A percentile compares a stretch with the other conserved stretches of the same genome.
Evolutionary conservation across 2,329 filamentous ascomycete species (phyloP).

Genomic region (Plectosphaerella sp.): DNA sequence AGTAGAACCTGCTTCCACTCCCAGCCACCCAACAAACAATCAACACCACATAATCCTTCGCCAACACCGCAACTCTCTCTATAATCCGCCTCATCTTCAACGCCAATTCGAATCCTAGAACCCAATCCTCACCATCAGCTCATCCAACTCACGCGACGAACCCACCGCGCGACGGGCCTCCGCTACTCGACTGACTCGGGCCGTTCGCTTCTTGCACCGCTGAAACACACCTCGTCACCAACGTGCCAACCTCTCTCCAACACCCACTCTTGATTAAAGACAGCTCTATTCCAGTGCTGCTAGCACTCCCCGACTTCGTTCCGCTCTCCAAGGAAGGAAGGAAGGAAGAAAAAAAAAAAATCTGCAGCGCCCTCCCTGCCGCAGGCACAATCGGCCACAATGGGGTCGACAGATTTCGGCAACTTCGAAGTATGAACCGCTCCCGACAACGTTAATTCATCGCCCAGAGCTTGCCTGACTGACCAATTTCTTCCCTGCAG

Average conservation of each 20-base stretch:
- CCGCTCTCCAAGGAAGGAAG: background rate
- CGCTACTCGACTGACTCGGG: background rate
- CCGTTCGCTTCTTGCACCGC: background rate
- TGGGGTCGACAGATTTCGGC: constrained; percentile 59
- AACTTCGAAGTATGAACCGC: constrained; percentile 49
- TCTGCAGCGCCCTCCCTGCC: background rate
- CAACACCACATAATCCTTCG: too few species aligned
- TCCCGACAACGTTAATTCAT: background rate
- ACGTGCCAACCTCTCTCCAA: background rate
- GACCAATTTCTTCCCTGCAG: constrained; percentile 37
- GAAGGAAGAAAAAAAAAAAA: background rate
- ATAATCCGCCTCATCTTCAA: too few species aligned
- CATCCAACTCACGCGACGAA: too few species aligned
- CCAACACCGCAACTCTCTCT: too few species aligned
- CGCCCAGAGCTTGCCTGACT: constrained; percentile 8
- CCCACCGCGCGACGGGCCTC: too few species aligned
- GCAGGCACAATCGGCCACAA: constrained; percentile 24
- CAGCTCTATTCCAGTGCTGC: background rate
- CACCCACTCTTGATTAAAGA: background rate
- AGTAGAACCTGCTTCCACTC: too few species aligned
- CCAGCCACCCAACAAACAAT: too few species aligned
- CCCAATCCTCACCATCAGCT: background rate
- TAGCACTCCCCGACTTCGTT: too few species aligned
- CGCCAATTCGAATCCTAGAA: too few species aligned
- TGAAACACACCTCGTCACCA: background rate